phyloP scores from a whole-genome alignment of 352 stramenopile genomes.

The Peronospora destructor region DNA sequence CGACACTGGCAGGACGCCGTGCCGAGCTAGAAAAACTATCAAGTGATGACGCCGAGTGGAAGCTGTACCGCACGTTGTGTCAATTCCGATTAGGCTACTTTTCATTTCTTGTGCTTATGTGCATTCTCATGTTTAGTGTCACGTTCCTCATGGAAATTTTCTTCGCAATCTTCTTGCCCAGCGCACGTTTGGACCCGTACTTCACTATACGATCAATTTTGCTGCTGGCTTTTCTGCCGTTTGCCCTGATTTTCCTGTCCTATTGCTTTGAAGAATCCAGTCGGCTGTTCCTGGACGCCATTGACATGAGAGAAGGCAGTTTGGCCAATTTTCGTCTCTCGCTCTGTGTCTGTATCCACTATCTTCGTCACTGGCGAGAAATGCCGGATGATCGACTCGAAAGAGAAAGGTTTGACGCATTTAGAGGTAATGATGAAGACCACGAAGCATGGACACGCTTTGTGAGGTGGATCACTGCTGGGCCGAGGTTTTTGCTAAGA shows the following conservation, averaged over 20 bases:
- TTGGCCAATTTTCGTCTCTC: constrained; percentile 81
- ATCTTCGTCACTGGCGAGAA: constrained; percentile 64
- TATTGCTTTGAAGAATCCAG: constrained; percentile 84
- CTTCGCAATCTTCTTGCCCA: constrained; percentile 86
- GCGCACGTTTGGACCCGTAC: constrained; percentile 56
- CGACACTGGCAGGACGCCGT: constrained; percentile 45
- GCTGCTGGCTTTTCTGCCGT: constrained; percentile 59
- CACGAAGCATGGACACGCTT: constrained; percentile 55
- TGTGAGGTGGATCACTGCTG: constrained; percentile 30
- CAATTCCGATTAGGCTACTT: constrained; percentile 86
- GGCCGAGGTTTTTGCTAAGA: constrained; percentile 33
- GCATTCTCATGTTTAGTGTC: constrained; percentile 87
- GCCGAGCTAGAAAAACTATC: constrained; percentile 70
- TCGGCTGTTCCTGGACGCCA: constrained; percentile 76
- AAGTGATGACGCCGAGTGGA: constrained; percentile 53
- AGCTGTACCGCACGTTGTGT: constrained; percentile 69
- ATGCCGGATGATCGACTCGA: constrained; percentile 79
- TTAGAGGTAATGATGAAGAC: constrained; percentile 50
- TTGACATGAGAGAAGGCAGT: constrained; percentile 76
- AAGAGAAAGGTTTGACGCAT: constrained; percentile 37
- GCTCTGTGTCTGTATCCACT: constrained; percentile 80
- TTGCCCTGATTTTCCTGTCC: constrained; percentile 77
- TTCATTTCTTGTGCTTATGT: constrained; percentile 84
- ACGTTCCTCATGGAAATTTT: constrained; percentile 87
- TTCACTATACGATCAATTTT: constrained; percentile 69